Evolutionary conservation across 2,329 filamentous ascomycete species (phyloP), one percentile per base, ranked within the genome.

Genomic region (Fusarium dlaminii): DNA sequence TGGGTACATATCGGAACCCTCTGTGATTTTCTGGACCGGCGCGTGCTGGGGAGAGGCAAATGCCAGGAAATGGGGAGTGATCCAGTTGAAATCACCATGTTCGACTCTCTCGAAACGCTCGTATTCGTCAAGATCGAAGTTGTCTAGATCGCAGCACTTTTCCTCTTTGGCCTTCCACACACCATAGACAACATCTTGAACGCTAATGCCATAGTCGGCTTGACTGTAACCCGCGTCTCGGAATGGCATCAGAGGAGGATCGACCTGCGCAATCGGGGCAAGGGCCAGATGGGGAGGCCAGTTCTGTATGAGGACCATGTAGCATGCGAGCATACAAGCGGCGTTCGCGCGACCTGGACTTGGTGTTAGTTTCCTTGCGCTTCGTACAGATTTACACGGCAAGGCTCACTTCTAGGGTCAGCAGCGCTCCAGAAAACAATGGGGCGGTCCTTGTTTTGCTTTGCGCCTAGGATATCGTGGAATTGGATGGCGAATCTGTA

Each of bases 81-180:
- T 90, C 96, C 96, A 99, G 89, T 99, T 99, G 92, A 99, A 99
- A 85, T 99, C 96, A 73, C 96, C 96, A 87, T 98, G 95, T 82
- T 99, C 96, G 27, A 99, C 96, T 66, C 96, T 90, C 85, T 99
- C 96, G 79, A 90, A 99, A 81, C 90, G 93, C 85, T 99, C 96
- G 82, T 99, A 99, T 90, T 98, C 94, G 84, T 98, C 95, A 27
- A 99, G 89, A 79, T 96, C 95, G 81, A 99, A 99, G 81, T 96
- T 94, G 81, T 97, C 95, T 68, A 99, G 87, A 62, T 94, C 93
- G 80, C 95, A 97, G 79, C 97, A 92, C 54, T 93, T 92, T 83
- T 98, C 94, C 81, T 99, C 96, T 86, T 98, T 99, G 51, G 96
- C 96, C 82, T 96, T 97, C 96, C 96, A 99, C 24, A 99, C 95